These are phyloP conservation scores for Penicillium sp. DNA, from an alignment of 2,329 filamentous ascomycete genomes.

Conservation along the genomic window DNA sequence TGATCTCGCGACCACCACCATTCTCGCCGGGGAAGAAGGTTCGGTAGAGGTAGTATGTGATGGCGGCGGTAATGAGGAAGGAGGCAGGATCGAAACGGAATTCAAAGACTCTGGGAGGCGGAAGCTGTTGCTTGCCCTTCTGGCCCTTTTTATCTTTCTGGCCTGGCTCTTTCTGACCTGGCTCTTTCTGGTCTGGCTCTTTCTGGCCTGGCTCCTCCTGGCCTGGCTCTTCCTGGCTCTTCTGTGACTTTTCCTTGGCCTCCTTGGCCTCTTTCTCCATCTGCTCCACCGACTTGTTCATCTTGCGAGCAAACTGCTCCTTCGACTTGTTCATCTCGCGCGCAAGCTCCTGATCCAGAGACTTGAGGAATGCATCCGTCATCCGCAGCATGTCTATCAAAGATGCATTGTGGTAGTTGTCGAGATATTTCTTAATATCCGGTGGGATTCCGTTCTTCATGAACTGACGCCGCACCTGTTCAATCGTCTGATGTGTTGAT, in stretches of 20 bases:
- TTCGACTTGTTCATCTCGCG: too few relatives aligned
- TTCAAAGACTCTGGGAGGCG: constrained; percentile 37
- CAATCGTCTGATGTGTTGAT: constrained; percentile 56
- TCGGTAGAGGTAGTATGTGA: constrained; percentile 59
- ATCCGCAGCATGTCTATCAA: constrained; percentile 57
- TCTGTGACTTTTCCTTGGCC: constrained; percentile 6
- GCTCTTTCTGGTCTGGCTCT: background rate
- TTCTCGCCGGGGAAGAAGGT: constrained; percentile 62
- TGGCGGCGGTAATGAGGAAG: constrained; percentile 54
- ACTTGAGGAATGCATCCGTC: too few relatives aligned
- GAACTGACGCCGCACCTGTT: constrained; percentile 57
- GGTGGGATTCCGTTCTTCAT: constrained; percentile 64
- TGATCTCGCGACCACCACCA: constrained; percentile 69
- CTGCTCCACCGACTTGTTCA: constrained; percentile 26
- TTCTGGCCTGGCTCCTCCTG: background rate
- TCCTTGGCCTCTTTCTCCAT: constrained; percentile 20
- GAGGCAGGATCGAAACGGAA: constrained; percentile 53
- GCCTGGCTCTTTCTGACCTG: background rate
- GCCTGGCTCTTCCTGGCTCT: background rate
- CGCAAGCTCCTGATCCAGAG: too few relatives aligned
- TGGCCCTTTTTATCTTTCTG: constrained; percentile 23
- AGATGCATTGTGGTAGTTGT: constrained; percentile 49
- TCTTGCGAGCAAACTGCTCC: background rate
- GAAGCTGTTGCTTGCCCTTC: constrained; percentile 23
- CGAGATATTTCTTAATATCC: constrained; percentile 62